A percentile compares a stretch with the other conserved stretches of the same genome.
Conservation (phyloP, 1,139 yeast species). For the Saccharomyces hybrid region DNA sequence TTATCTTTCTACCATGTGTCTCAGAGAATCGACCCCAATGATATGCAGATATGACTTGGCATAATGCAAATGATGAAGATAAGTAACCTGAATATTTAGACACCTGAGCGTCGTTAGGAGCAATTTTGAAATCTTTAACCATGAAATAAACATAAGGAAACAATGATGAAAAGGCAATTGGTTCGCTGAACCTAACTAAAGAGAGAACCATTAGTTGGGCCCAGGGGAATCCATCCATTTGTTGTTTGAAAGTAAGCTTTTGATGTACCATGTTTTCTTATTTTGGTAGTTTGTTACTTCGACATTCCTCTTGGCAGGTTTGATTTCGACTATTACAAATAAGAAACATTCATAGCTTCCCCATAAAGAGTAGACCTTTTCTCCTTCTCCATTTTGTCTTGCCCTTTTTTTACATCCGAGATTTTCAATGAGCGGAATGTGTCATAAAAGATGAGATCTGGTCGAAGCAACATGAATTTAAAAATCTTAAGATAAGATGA, state of each 20-base stretch:
- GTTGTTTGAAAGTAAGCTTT: conserved; percentile 28
- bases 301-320: too few relatives aligned
- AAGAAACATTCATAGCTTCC: too few relatives aligned
- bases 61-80: conserved; percentile 47
- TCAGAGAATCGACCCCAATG: conserved; percentile 56
- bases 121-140: conserved; percentile 50
- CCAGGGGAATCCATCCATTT: conserved; percentile 41
- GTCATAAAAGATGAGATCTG: not conserved
- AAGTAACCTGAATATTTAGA: conserved; percentile 53
- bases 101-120: conserved; percentile 45
- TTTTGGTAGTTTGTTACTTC: too few relatives aligned
- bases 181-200: conserved; percentile 49
- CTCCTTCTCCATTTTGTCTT: too few relatives aligned
- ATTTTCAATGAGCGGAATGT: not conserved
- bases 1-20: conserved; percentile 49
- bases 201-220: conserved; percentile 44
- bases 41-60: conserved; percentile 48
- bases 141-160: conserved; percentile 60
- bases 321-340: too few relatives aligned
- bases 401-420: not conserved
- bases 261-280: not conserved
- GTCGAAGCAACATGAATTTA: not conserved
- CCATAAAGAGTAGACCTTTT: too few relatives aligned
- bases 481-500: not conserved
- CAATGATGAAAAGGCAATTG: conserved; percentile 54